These are phyloP conservation scores for Didymellaceae sp. DNA, from an alignment of 2,329 filamentous ascomycete species.

Conservation along the genomic window DNA sequence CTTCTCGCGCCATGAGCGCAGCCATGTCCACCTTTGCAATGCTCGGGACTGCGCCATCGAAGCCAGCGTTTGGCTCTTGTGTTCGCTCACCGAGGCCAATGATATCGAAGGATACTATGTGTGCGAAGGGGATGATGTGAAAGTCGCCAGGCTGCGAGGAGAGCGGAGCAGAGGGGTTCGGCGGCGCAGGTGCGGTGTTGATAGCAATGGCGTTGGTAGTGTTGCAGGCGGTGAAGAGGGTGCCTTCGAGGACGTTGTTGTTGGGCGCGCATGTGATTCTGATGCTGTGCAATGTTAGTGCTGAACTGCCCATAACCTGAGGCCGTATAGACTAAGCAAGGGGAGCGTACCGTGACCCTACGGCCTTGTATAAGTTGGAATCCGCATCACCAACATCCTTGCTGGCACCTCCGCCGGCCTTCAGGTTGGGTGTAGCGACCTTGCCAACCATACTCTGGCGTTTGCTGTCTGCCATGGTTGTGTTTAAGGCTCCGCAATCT, in stretches of 20 bases:
- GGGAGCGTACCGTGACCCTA: slow-evolving; percentile 64
- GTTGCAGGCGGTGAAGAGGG: slow-evolving; percentile 67
- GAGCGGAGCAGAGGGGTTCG: slow-evolving; percentile 50
- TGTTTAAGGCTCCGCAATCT: slow-evolving; percentile 3
- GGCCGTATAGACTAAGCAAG: slow-evolving; percentile 7
- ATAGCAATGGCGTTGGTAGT: slow-evolving; percentile 67
- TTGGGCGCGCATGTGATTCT: slow-evolving; percentile 63
- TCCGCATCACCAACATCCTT: slow-evolving; percentile 59
- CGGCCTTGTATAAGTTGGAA: slow-evolving; percentile 63
- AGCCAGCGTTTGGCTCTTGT: slow-evolving; percentile 49
- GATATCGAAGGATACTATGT: slow-evolving; percentile 64
- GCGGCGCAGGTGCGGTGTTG: slow-evolving; percentile 59
- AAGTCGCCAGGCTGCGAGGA: slow-evolving; percentile 60
- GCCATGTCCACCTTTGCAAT: slow-evolving; percentile 62
- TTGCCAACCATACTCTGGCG: slow-evolving; percentile 62
- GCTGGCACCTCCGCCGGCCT: slow-evolving; percentile 50
- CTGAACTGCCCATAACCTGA: background rate
- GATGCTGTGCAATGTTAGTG: slow-evolving; percentile 54
- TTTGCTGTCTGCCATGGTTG: slow-evolving; percentile 64
- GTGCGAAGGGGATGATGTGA: slow-evolving; percentile 65
- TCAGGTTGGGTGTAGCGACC: slow-evolving; percentile 57
- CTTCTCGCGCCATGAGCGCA: slow-evolving; percentile 62
- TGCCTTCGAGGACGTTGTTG: slow-evolving; percentile 64
- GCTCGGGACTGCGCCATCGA: slow-evolving; percentile 52
- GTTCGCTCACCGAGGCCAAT: slow-evolving; percentile 49